Evolutionary conservation across 768 basidiomycete genomes (phyloP).

Genomic region (Cantharellus cinnabarinus): DNA sequence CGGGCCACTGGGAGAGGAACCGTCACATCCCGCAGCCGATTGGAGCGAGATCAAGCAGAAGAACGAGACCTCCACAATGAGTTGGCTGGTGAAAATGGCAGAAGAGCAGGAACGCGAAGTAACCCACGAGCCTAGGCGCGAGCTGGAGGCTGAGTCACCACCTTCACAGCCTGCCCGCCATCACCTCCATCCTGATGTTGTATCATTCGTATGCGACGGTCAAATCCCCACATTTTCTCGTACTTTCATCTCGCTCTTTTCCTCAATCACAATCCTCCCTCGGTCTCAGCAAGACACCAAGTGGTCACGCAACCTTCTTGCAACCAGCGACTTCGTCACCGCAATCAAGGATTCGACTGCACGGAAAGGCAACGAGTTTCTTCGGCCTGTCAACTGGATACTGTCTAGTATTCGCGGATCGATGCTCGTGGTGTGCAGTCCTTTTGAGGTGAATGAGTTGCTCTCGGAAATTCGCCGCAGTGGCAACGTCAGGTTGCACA

Average conservation of each 20-base stretch:
- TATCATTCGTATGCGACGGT: not conserved
- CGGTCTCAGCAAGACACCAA: not conserved
- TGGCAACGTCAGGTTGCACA: not conserved
- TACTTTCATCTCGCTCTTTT: not conserved
- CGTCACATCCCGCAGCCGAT: not conserved
- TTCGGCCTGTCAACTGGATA: conserved; percentile 5
- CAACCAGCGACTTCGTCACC: not conserved
- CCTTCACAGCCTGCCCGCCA: conserved; percentile 11
- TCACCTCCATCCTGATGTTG: not conserved
- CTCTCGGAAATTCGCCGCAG: conserved; percentile 2
- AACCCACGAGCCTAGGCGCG: conserved; percentile 22
- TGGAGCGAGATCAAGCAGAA: not conserved
- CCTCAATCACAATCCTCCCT: not conserved
- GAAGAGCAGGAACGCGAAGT: conserved; percentile 35
- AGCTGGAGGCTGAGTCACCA: conserved; percentile 16
- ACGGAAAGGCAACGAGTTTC: not conserved
- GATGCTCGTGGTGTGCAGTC: not conserved
- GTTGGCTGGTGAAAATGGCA: conserved; percentile 13
- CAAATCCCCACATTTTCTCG: too few species aligned
- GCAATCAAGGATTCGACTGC: not conserved
- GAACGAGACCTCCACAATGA: not conserved
- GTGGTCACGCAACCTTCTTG: not conserved
- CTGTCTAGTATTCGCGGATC: not conserved
- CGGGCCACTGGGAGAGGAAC: not conserved
- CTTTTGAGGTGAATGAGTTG: conserved; percentile 2